These are phyloP conservation scores for Hyaloperonospora brassicae DNA, from an alignment of 352 stramenopile species.

Conservation along the genomic window DNA sequence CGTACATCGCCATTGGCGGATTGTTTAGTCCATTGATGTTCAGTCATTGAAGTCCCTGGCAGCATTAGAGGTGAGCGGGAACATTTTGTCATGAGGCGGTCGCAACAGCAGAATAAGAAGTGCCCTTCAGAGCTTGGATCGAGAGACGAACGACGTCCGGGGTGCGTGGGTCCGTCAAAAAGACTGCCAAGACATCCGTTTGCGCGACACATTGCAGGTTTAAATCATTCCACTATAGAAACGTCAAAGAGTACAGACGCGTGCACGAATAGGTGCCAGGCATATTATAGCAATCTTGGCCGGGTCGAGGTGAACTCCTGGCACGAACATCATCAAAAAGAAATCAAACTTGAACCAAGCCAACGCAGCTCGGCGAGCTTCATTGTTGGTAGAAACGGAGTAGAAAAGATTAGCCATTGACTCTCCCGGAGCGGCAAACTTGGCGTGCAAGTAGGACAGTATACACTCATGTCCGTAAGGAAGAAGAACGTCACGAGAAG, in stretches of 20 bases:
- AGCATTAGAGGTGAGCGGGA: constrained; percentile 11
- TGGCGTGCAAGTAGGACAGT: neutral
- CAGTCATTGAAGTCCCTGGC: constrained; percentile 6
- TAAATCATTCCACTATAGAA: neutral
- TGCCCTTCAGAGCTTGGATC: neutral
- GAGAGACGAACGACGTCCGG: neutral
- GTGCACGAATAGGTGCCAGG: too few relatives aligned
- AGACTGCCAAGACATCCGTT: neutral
- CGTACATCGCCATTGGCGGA: neutral
- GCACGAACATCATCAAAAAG: constrained; percentile 1
- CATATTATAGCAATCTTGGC: neutral
- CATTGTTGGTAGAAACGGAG: neutral
- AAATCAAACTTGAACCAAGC: neutral
- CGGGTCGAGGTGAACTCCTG: neutral
- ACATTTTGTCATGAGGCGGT: neutral
- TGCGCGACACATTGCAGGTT: neutral
- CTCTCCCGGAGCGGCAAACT: neutral
- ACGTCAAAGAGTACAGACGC: neutral
- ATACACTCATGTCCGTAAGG: neutral
- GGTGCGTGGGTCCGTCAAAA: neutral
- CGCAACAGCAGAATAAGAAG: neutral
- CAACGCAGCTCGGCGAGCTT: neutral
- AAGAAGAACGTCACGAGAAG: neutral
- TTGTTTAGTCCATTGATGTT: constrained; percentile 16
- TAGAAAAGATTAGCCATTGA: neutral